Evolutionary conservation across 148 eudicot genomes (phyloP).

Genomic region (Limonium bicolor): DNA sequence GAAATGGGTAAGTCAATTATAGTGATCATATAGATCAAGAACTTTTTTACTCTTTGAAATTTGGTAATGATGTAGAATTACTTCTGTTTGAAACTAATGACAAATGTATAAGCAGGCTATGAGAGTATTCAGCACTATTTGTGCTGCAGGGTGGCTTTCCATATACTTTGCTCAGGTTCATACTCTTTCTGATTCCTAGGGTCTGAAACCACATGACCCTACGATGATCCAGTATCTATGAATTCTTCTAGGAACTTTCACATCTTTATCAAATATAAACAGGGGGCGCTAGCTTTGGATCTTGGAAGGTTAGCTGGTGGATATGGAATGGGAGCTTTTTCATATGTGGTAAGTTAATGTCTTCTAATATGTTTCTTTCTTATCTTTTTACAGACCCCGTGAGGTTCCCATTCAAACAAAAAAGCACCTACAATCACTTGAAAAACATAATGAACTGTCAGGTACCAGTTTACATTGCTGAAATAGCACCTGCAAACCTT

Average conservation of each 20-base stretch:
- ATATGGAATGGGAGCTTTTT: constrained; percentile 92
- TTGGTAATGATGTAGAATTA: too few relatives aligned
- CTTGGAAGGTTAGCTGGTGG: constrained; percentile 86
- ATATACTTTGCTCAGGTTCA: constrained; percentile 73
- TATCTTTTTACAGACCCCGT: too few relatives aligned
- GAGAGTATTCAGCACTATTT: constrained; percentile 49
- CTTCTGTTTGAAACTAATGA: neutral
- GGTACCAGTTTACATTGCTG: constrained; percentile 90
- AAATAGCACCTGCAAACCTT: constrained; percentile 75
- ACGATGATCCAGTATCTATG: too few relatives aligned
- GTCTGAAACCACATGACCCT: neutral
- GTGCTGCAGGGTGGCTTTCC: constrained; percentile 76
- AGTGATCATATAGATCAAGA: too few relatives aligned
- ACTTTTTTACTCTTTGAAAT: too few relatives aligned
- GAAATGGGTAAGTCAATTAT: constrained; percentile 55
- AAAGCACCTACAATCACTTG: too few relatives aligned
- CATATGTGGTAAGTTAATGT: constrained; percentile 53
- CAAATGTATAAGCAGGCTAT: constrained; percentile 40
- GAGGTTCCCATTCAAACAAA: too few relatives aligned
- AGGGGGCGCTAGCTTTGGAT: constrained; percentile 48
- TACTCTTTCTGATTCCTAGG: too few relatives aligned
- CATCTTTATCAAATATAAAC: too few relatives aligned
- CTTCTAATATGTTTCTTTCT: too few relatives aligned
- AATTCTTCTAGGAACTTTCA: too few relatives aligned
- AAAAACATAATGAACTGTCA: constrained; percentile 7